Percentiles rank a stretch among this genome's conserved stretches.
These are phyloP conservation scores for Fusarium mundagurra DNA, from an alignment of 2,329 filamentous ascomycete genomes.

Conservation along the genomic window DNA sequence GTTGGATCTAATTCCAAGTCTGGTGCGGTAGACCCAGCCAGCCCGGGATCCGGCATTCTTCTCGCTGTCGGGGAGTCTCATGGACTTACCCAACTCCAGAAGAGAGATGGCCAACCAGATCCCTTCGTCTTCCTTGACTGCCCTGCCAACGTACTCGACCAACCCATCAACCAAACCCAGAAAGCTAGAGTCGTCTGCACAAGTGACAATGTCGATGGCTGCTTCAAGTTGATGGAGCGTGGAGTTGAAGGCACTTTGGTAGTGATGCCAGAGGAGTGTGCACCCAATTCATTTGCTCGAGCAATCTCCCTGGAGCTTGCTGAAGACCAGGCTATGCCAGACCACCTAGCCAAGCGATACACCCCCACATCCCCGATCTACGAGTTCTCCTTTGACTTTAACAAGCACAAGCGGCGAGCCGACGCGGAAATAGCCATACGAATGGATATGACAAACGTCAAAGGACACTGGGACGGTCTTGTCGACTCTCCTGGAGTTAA, in stretches of 20 bases:
- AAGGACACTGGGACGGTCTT: neutral
- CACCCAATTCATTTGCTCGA: slow-evolving; percentile 8
- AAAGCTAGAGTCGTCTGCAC: slow-evolving; percentile 6
- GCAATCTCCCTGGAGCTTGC: neutral
- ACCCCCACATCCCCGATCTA: neutral
- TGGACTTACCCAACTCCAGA: neutral
- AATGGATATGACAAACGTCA: neutral
- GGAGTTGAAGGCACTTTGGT: slow-evolving; percentile 12
- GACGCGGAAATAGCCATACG: neutral
- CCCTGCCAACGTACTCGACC: accelerated
- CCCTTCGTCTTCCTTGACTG: neutral
- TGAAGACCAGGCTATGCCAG: neutral
- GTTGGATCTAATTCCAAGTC: neutral
- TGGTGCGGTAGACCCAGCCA: accelerated
- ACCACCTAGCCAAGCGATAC: accelerated
- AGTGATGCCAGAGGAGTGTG: slow-evolving; percentile 12
- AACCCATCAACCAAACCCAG: slow-evolving; percentile 11
- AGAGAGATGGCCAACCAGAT: neutral
- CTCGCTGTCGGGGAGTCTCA: neutral
- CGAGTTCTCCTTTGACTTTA: slow-evolving; percentile 13
- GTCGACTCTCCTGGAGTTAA: neutral
- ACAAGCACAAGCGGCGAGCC: neutral
- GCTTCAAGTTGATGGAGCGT: slow-evolving; percentile 2
- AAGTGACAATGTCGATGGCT: neutral
- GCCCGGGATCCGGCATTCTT: neutral